Conservation (phyloP, 2,329 filamentous ascomycete species). For the Elsinoe necatrix region DNA sequence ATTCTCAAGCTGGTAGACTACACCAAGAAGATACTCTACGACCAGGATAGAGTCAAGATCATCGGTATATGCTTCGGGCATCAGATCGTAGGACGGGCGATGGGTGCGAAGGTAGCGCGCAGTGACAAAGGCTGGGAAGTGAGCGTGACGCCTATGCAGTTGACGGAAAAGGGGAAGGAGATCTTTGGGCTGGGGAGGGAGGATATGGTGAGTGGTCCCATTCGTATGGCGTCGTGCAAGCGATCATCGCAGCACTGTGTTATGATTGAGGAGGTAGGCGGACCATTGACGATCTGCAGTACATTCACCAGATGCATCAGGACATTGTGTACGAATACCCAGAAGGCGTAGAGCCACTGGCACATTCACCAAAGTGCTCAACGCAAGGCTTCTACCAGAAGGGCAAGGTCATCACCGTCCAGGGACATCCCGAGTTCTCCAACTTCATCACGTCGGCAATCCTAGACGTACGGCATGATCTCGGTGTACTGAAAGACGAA, state of each 20-base stretch:
- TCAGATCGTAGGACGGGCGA: conserved; percentile 68
- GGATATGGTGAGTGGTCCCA: conserved; percentile 47
- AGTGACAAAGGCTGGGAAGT: conserved; percentile 71
- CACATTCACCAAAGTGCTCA: conserved; percentile 55
- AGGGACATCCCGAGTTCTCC: conserved; percentile 81
- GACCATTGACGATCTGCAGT: conserved; percentile 34
- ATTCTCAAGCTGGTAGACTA: conserved; percentile 66
- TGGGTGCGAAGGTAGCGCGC: conserved; percentile 58
- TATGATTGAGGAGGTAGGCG: not conserved
- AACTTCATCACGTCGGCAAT: conserved; percentile 62
- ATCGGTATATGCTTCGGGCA: conserved; percentile 83
- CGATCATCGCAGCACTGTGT: no score
- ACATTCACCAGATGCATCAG: conserved; percentile 78
- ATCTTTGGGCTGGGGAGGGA: conserved; percentile 56
- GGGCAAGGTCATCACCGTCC: conserved; percentile 61
- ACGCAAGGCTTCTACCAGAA: conserved; percentile 74
- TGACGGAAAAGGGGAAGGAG: conserved; percentile 62
- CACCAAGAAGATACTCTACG: conserved; percentile 48
- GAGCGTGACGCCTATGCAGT: conserved; percentile 59
- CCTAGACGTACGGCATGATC: conserved; percentile 53
- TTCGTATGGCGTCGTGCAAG: no score
- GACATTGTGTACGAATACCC: conserved; percentile 64
- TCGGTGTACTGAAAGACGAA: conserved; percentile 62
- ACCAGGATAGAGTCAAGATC: conserved; percentile 56
- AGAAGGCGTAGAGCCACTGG: conserved; percentile 52